Evolutionary conservation across 2,329 filamentous ascomycete genomes (phyloP).

Genomic region (Aspergillus pseudoglaucus): DNA sequence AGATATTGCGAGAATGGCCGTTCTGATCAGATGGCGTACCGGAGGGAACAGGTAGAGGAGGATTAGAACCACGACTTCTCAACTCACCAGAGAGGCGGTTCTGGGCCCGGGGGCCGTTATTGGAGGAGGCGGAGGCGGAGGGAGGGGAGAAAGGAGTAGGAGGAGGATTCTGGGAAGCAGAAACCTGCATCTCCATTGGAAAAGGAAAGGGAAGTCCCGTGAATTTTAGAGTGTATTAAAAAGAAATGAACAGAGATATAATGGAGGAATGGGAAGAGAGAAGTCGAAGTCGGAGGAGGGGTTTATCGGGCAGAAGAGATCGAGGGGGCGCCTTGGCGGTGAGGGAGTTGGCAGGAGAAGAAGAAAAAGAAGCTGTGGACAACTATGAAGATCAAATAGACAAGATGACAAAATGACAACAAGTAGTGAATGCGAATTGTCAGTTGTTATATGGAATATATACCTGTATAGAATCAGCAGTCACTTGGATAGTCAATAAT

Average conservation of each 20-base stretch:
- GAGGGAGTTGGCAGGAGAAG: background rate
- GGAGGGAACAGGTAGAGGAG: conserved; percentile 34
- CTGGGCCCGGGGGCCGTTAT: conserved; percentile 11
- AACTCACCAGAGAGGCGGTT: conserved; percentile 30
- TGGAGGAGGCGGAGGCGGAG: conserved; percentile 11
- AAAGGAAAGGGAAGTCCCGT: background rate
- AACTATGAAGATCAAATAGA: too few species aligned
- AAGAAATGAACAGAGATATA: conserved; percentile 1
- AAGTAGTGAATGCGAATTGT: background rate
- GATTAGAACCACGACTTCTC: conserved; percentile 27
- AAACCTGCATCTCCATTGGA: conserved; percentile 16
- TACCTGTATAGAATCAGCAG: too few species aligned
- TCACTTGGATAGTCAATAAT: background rate
- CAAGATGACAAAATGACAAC: background rate
- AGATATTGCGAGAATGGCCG: conserved; percentile 37
- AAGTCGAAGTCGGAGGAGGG: conserved; percentile 15
- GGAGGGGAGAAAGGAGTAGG: conserved; percentile 9
- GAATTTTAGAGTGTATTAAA: background rate
- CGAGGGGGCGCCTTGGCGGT: conserved; percentile 1
- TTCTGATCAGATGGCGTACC: conserved; percentile 28
- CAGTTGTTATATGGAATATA: too few species aligned
- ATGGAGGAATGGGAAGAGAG: conserved; percentile 2
- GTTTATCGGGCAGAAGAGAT: conserved; percentile 13
- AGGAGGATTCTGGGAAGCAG: conserved; percentile 14
- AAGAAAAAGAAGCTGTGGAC: background rate